phyloP scores from a whole-genome alignment of 371 early-diverging fungal genomes.

The Mortierella sp. region DNA sequence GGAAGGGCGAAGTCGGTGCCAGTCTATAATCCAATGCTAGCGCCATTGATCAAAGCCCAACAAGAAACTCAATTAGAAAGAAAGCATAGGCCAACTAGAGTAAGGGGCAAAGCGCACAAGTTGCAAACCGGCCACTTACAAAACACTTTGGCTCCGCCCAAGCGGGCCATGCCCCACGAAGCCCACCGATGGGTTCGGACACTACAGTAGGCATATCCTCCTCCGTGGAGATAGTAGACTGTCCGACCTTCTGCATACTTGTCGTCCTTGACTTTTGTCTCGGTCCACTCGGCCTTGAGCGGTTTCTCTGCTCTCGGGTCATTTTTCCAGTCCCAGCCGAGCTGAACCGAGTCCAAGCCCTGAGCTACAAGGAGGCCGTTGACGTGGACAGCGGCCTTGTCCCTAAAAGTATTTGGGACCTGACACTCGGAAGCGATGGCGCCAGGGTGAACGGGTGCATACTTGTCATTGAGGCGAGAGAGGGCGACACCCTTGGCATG shows the following conservation, averaged over 20 bases:
- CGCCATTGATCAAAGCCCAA: conserved; percentile 9
- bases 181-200: conserved; percentile 3
- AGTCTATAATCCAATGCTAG: conserved; percentile 76
- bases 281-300: conserved; percentile 5
- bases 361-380: neutral
- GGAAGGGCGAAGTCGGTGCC: conserved; percentile 81
- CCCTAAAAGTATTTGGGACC: neutral
- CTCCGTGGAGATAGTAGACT: neutral
- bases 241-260: conserved; percentile 19
- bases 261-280: conserved; percentile 16
- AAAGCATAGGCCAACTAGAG: too few relatives aligned
- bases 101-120: too few relatives aligned
- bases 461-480: conserved; percentile 39
- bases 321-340: conserved; percentile 5
- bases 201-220: neutral
- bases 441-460: conserved; percentile 26
- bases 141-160: conserved; percentile 1
- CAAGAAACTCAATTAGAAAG: too few relatives aligned
- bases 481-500: conserved; percentile 31
- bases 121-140: neutral
- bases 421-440: conserved; percentile 24
- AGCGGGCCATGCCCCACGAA: neutral
- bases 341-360: neutral
- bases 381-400: neutral
- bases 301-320: conserved; percentile 1